These are phyloP conservation scores for Zymoseptoria passerinii DNA, from an alignment of 2,329 filamentous ascomycete genomes.

Conservation along the genomic window DNA sequence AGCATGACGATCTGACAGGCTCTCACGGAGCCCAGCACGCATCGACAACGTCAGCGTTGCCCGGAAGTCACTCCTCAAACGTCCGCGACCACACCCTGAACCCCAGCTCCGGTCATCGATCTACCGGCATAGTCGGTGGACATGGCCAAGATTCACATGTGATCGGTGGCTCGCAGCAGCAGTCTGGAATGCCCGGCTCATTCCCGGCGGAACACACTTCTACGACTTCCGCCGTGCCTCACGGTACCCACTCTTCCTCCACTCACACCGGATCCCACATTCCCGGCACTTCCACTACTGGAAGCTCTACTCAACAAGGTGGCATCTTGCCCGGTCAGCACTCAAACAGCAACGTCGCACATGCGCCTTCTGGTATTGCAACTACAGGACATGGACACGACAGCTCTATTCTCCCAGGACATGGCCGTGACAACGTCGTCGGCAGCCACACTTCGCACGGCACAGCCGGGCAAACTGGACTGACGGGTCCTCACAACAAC, in stretches of 20 bases:
- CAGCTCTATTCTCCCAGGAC: background rate
- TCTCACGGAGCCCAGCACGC: background rate
- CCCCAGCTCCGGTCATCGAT: background rate
- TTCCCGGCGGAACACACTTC: background rate
- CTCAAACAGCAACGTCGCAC: background rate
- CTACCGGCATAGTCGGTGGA: background rate
- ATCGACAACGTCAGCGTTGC: background rate
- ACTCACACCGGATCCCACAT: background rate
- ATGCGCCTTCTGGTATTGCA: no score
- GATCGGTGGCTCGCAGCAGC: background rate
- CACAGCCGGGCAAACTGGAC: background rate
- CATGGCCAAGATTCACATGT: background rate
- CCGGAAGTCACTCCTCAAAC: background rate
- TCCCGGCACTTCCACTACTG: background rate
- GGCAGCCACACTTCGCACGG: background rate
- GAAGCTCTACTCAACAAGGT: background rate
- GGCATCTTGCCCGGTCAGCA: background rate
- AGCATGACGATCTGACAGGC: background rate
- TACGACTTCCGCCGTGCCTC: background rate
- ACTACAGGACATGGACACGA: no score
- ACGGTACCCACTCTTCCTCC: background rate
- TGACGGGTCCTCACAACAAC: background rate
- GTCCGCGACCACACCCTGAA: background rate
- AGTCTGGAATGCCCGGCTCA: background rate
- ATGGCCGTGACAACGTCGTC: background rate